A percentile compares a stretch with the other conserved stretches of the same genome.
Evolutionary conservation across 495 filamentous ascomycete genomes (phyloP).

Genomic region (Lentithecium fluviatile): DNA sequence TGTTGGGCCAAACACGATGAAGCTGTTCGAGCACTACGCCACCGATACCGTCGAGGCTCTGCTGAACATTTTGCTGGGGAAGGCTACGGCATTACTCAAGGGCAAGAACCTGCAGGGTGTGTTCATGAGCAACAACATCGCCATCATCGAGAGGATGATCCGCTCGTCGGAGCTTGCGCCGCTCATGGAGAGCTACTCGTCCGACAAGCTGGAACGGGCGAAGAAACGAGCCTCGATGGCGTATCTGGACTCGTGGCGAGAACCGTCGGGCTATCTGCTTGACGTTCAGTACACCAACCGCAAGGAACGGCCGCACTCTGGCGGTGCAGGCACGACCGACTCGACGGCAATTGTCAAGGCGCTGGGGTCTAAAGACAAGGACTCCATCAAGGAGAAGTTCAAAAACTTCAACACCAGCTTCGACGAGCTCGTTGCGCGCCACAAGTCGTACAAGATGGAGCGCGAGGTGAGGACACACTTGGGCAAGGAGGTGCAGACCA

Average conservation of each 20-base stretch:
- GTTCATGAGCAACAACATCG: conserved; percentile 86
- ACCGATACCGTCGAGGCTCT: conserved; percentile 80
- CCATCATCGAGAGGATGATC: conserved; percentile 82
- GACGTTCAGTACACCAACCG: conserved; percentile 91
- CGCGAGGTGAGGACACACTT: conserved; percentile 78
- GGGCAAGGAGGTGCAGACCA: conserved; percentile 76
- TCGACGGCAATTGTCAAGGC: conserved; percentile 79
- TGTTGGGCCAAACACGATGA: conserved; percentile 82
- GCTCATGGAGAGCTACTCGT: conserved; percentile 58
- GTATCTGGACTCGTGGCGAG: conserved; percentile 87
- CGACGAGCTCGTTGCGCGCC: conserved; percentile 77
- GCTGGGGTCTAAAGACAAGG: conserved; percentile 83
- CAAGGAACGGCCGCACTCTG: conserved; percentile 62
- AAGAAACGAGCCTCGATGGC: conserved; percentile 78
- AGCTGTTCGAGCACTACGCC: conserved; percentile 86
- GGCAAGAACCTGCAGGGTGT: conserved; percentile 78
- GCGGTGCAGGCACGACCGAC: conserved; percentile 61
- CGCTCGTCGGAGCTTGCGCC: conserved; percentile 72
- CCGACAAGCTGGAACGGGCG: conserved; percentile 69
- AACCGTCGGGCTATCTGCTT: conserved; percentile 77
- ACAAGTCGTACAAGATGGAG: conserved; percentile 80
- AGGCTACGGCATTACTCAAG: conserved; percentile 70
- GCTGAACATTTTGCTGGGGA: conserved; percentile 73
- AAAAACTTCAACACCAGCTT: conserved; percentile 86
- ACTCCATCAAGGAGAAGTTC: conserved; percentile 95